Base-by-base conservation (phyloP, 2,329 filamentous ascomycete genomes). In the Fusarium odoratissimum region DNA sequence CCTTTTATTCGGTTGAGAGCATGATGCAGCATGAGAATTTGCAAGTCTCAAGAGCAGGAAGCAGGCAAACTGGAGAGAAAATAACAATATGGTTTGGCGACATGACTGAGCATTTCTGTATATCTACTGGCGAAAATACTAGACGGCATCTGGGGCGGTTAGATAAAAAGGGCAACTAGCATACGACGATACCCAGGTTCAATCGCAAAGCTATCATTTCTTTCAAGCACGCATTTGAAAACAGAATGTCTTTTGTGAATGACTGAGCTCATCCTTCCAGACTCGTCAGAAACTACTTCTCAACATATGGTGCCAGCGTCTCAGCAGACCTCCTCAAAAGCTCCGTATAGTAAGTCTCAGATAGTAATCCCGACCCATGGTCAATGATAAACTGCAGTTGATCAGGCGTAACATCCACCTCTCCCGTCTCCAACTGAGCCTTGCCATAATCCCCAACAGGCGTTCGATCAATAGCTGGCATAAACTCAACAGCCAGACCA, bases 401-500 rank as follows among this genome's bases (percentile, higher is more conserved):
- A 9, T 75, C 69, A 6, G 69, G 63, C 5, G 55, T 30, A 21
- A 73, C 58, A 10, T 71, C 59, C 8, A 73, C 14, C 2, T 23
- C 9, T 4, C 16, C 61, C 1, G 55, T 60, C 30, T 75, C 73
- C 49, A 75, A 33, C 31, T 75, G 69, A 10, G 17, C 45, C 6
- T n/a, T 23, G 6, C 73, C 72, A 17, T 52, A 75, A 14, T 62
- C 51, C 0, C 69, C 69, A 1, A 71, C 37, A 0, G 73, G 73
- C 0, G 72, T 68, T 3, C 72, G 69, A 42, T 75, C 73, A 64
- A 74, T 73, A 2, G 72, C 40, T 7, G 73, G 73, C 73, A 75
- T 75, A 8, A 67, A 75, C 30, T 75, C 73, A 14, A 75, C 72
- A 0, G 69, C 60, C 16, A 75, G 6, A 0, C 49, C 72, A 6